phyloP scores from a whole-genome alignment of 1,284 basidiomycete species.

The Puccinia hordei region DNA sequence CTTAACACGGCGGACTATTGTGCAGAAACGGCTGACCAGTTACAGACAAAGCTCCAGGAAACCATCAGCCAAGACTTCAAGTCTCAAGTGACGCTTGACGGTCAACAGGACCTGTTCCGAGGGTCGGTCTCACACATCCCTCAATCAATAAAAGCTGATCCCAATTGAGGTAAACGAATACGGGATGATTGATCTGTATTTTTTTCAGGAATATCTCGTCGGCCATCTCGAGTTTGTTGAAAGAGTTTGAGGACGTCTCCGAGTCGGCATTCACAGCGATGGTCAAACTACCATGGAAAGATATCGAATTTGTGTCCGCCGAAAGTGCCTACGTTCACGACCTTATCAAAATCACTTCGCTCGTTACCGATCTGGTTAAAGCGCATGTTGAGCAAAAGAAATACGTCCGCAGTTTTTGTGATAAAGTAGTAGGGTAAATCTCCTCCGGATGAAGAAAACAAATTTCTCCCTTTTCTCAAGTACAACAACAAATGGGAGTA shows the following conservation, averaged over 20 bases:
- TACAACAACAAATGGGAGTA: background rate
- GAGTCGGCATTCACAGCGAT: slow-evolving; percentile 76
- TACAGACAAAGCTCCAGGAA: slow-evolving; percentile 86
- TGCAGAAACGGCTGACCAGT: slow-evolving; percentile 80
- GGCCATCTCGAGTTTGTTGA: slow-evolving; percentile 74
- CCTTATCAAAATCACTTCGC: slow-evolving; percentile 68
- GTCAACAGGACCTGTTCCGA: slow-evolving; percentile 83
- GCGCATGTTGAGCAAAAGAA: slow-evolving; percentile 85
- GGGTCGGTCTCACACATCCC: slow-evolving; percentile 63
- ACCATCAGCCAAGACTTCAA: slow-evolving; percentile 75
- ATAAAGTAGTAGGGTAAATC: slow-evolving; percentile 79
- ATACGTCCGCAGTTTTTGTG: slow-evolving; percentile 84
- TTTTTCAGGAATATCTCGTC: slow-evolving; percentile 66
- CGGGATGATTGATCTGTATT: background rate
- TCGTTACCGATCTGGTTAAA: slow-evolving; percentile 69
- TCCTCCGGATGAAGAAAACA: background rate
- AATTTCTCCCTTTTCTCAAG: background rate
- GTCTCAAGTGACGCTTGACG: slow-evolving; percentile 77
- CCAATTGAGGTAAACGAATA: no score
- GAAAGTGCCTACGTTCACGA: slow-evolving; percentile 78
- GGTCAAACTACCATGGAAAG: slow-evolving; percentile 74
- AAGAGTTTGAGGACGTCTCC: slow-evolving; percentile 77
- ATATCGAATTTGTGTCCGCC: slow-evolving; percentile 68
- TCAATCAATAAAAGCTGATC: no score
- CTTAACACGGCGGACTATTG: slow-evolving; percentile 99